Evolutionary conservation across 2,329 filamentous ascomycete species (phyloP).

Genomic region (Cryphonectria parasitica): DNA sequence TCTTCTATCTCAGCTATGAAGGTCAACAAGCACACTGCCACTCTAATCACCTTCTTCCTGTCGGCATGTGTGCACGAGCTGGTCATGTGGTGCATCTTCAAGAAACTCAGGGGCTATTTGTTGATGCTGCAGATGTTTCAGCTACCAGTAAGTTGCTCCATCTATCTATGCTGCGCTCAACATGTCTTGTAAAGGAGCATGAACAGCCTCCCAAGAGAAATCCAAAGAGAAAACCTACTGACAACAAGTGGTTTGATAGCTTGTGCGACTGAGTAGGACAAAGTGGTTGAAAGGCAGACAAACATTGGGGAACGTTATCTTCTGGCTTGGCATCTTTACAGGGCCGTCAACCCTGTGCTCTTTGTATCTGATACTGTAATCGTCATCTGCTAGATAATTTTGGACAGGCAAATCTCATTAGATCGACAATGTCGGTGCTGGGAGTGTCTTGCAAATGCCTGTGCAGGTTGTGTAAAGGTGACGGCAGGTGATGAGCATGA

Average conservation of each 20-base stretch:
- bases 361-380: constrained; percentile 60
- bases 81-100: constrained; percentile 81
- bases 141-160: constrained; percentile 56
- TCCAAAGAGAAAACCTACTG: no score
- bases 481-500: background rate
- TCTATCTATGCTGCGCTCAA: background rate
- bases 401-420: background rate
- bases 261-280: constrained; percentile 69
- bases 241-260: constrained; percentile 35
- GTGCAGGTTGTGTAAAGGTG: background rate
- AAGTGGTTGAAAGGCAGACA: constrained; percentile 65
- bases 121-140: constrained; percentile 76
- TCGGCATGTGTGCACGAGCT: constrained; percentile 74
- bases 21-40: constrained; percentile 71
- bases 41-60: constrained; percentile 75
- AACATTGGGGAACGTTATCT: constrained; percentile 72
- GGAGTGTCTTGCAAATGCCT: background rate
- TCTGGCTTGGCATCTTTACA: constrained; percentile 80
- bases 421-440: background rate
- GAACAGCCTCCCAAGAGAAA: no score
- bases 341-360: constrained; percentile 71
- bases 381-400: no score
- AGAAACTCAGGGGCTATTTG: constrained; percentile 75
- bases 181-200: background rate
- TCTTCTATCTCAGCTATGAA: constrained; percentile 74